Evolutionary conservation across 2,329 filamentous ascomycete genomes (phyloP).

Genomic region (Alternaria arborescens): DNA sequence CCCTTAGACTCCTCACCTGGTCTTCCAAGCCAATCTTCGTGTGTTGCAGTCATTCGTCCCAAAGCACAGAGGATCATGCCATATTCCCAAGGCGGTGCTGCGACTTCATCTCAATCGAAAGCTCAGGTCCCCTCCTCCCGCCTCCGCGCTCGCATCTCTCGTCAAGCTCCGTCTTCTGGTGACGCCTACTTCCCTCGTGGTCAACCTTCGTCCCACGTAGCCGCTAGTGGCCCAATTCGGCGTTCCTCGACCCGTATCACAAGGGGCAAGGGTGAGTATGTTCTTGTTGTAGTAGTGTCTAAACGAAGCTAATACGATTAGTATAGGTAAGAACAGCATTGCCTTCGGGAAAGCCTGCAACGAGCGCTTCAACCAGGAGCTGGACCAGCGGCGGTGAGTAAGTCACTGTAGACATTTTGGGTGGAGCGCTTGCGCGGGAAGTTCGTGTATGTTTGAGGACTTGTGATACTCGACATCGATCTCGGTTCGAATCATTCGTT

Average conservation of each 20-base stretch:
- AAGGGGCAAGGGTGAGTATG: constrained; percentile 17
- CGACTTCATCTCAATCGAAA: neutral
- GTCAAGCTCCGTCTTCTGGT: neutral
- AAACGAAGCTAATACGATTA: neutral
- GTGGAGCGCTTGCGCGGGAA: neutral
- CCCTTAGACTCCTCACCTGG: neutral
- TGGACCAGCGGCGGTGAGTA: neutral
- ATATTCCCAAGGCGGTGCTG: neutral
- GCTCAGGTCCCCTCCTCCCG: neutral
- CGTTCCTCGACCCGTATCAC: constrained; percentile 11
- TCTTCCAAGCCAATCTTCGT: neutral
- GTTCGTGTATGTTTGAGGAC: neutral
- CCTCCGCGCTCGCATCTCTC: neutral
- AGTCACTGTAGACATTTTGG: neutral
- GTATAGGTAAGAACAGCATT: constrained; percentile 13
- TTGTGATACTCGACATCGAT: neutral
- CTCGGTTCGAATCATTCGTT: neutral
- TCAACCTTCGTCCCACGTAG: neutral
- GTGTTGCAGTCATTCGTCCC: neutral
- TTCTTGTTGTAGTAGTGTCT: neutral
- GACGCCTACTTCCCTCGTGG: constrained; percentile 3
- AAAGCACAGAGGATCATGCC: neutral
- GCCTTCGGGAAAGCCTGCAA: constrained; percentile 8
- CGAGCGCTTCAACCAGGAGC: constrained; percentile 19
- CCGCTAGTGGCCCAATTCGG: neutral